These are phyloP conservation scores for Lentinula lateritia DNA, from an alignment of 768 basidiomycete species.

Conservation along the genomic window DNA sequence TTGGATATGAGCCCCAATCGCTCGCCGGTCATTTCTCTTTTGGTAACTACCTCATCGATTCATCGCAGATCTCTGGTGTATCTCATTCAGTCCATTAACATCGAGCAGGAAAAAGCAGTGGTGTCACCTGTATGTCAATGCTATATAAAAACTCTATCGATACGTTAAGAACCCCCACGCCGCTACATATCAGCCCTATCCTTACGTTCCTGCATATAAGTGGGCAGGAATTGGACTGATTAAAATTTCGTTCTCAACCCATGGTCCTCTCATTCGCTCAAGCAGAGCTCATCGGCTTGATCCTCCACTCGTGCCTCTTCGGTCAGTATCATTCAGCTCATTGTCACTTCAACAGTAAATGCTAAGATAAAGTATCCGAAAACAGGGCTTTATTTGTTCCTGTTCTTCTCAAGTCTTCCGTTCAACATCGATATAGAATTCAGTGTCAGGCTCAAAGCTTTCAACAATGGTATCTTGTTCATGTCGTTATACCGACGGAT, in stretches of 20 bases:
- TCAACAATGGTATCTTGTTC: neutral
- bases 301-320: neutral
- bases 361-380: neutral
- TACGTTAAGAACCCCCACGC: too few species aligned
- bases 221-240: neutral
- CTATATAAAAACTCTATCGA: too few species aligned
- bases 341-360: neutral
- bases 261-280: neutral
- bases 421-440: neutral
- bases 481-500: neutral
- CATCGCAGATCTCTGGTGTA: neutral
- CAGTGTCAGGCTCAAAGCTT: neutral
- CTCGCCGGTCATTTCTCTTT: neutral
- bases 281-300: constrained; percentile 2
- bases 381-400: neutral
- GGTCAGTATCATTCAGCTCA: neutral
- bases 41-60: neutral
- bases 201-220: neutral
- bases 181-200: neutral
- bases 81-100: neutral
- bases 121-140: too few species aligned
- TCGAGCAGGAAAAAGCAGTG: too few species aligned
- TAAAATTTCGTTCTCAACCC: neutral
- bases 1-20: neutral
- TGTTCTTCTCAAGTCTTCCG: constrained; percentile 1